Evolutionary conservation across 1,139 yeast genomes (phyloP).

Genomic region (Arxiozyma heterogenica): DNA sequence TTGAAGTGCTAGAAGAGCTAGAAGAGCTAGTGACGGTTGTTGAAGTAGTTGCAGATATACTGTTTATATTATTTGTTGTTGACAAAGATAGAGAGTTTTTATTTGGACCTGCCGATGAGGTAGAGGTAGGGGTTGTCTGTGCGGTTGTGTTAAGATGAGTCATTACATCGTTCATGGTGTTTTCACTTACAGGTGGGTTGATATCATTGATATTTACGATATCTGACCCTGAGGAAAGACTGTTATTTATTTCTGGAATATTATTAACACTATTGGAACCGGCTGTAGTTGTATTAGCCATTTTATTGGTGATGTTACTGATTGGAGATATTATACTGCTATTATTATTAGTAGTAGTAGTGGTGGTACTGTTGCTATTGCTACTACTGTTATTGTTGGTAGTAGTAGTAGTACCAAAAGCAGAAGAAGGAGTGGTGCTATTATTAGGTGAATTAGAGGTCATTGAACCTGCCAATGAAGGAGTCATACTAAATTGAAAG

Average conservation of each 20-base stretch:
- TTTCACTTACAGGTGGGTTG: conserved; percentile 6
- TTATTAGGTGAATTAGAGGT: not conserved
- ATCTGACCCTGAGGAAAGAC: conserved; percentile 11
- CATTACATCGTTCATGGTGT: not conserved
- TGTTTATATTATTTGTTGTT: conserved; percentile 8
- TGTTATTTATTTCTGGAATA: not conserved
- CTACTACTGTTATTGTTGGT: not conserved
- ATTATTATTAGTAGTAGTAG: not conserved
- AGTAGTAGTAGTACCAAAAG: too few relatives aligned
- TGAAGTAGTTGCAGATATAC: too few relatives aligned
- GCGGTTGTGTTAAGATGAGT: not conserved
- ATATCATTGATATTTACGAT: conserved; percentile 11
- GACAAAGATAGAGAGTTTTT: not conserved
- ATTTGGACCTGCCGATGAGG: not conserved
- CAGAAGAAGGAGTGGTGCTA: too few relatives aligned
- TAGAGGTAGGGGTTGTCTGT: not conserved
- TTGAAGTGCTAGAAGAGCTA: conserved; percentile 3
- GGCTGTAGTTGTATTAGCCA: not conserved
- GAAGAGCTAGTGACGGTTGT: too few relatives aligned
- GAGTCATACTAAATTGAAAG: conserved; percentile 21
- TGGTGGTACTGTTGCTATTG: too few relatives aligned
- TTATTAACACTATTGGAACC: not conserved
- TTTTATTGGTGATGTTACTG: not conserved
- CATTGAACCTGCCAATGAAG: not conserved
- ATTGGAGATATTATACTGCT: not conserved